Conservation (phyloP, 139 green algal species). For the Zygnema cylindricum region DNA sequence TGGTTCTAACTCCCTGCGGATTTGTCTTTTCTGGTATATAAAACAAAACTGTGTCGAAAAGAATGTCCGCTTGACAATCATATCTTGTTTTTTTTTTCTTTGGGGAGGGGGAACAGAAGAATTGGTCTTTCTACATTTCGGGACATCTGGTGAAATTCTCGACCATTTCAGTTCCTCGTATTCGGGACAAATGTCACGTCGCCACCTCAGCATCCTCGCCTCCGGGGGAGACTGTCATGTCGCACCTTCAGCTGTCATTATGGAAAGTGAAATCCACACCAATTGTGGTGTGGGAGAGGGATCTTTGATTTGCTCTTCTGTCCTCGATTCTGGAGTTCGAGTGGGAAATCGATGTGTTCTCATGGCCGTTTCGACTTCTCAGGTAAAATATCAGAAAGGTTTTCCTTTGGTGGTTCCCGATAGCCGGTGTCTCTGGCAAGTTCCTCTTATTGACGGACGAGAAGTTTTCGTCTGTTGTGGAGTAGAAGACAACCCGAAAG, state of each 20-base stretch:
- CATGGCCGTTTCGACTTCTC: constrained; percentile 31
- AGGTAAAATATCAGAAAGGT: too few species aligned
- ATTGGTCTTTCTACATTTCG: constrained; percentile 53
- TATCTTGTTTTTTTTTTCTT: too few species aligned
- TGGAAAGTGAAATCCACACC: neutral
- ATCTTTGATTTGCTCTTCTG: neutral
- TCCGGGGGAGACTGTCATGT: constrained; percentile 33
- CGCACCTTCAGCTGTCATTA: constrained; percentile 29
- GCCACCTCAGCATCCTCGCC: constrained; percentile 46
- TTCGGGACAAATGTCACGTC: constrained; percentile 26
- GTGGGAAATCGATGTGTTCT: constrained; percentile 39
- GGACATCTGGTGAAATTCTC: constrained; percentile 45
- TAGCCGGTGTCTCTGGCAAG: constrained; percentile 47
- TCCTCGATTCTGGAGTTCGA: neutral
- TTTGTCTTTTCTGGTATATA: too few species aligned
- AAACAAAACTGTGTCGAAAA: too few species aligned
- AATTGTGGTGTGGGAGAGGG: constrained; percentile 43
- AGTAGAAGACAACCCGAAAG: constrained; percentile 60
- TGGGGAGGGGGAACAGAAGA: too few species aligned
- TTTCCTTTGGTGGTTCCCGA: constrained; percentile 33
- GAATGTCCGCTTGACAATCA: too few species aligned
- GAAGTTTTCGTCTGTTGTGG: constrained; percentile 44
- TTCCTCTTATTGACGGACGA: constrained; percentile 16
- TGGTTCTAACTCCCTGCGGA: too few species aligned
- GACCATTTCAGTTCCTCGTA: constrained; percentile 32